Conservation (phyloP, 768 basidiomycete species). For the Pleurotus ostreatus region DNA sequence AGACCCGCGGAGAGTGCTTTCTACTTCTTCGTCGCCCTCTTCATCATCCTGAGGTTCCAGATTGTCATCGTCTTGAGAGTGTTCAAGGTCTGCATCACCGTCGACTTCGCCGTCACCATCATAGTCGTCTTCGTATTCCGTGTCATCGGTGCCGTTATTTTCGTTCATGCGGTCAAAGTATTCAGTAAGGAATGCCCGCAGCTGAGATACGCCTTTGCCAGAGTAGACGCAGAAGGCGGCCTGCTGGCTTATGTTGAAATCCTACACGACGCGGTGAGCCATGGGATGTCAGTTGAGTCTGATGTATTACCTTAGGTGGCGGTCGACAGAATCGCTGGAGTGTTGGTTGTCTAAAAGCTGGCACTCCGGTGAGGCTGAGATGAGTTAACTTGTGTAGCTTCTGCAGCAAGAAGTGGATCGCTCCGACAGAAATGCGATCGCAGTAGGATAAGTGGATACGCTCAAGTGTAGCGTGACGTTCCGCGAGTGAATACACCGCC, state of each 20-base stretch:
- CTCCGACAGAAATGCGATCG: slow-evolving; percentile 89
- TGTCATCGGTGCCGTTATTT: slow-evolving; percentile 58
- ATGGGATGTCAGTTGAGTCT: neutral
- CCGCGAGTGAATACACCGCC: slow-evolving; percentile 83
- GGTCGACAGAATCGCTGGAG: slow-evolving; percentile 87
- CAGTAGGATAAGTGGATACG: slow-evolving; percentile 97
- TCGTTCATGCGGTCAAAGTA: slow-evolving; percentile 74
- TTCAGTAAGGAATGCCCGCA: slow-evolving; percentile 76
- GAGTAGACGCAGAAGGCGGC: slow-evolving; percentile 96
- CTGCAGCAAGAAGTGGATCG: slow-evolving; percentile 85
- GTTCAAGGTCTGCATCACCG: slow-evolving; percentile 25
- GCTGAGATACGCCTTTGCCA: slow-evolving; percentile 79
- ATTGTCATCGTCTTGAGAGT: slow-evolving; percentile 21
- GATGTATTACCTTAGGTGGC: slow-evolving; percentile 69
- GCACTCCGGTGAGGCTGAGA: slow-evolving; percentile 95
- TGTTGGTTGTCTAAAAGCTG: slow-evolving; percentile 80
- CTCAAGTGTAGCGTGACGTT: slow-evolving; percentile 83
- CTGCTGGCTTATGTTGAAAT: slow-evolving; percentile 88
- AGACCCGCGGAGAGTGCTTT: slow-evolving; percentile 18
- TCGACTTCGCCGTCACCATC: slow-evolving; percentile 48
- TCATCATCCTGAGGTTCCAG: slow-evolving; percentile 1
- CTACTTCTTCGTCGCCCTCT: slow-evolving; percentile 26
- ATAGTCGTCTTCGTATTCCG: slow-evolving; percentile 63
- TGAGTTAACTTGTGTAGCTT: slow-evolving; percentile 91
- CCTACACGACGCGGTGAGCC: slow-evolving; percentile 40